A percentile compares a stretch with the other conserved stretches of the same genome.
Evolutionary conservation across 1,284 basidiomycete species (phyloP).

Genomic region (Cutaneotrichosporon sp.): DNA sequence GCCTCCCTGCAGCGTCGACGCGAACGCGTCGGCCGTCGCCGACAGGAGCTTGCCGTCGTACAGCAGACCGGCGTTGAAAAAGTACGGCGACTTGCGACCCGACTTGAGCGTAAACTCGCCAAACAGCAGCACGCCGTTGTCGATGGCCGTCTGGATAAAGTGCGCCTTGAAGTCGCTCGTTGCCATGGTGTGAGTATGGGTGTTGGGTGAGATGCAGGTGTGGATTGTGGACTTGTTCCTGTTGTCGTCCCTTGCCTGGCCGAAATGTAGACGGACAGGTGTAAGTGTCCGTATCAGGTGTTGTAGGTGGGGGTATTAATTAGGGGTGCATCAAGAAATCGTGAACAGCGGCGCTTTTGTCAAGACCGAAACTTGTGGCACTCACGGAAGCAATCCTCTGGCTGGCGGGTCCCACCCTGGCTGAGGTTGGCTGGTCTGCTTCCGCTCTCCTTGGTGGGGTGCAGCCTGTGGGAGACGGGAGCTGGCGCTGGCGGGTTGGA

Average conservation of each 20-base stretch:
- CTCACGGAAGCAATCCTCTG: too few species aligned
- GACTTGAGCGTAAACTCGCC: constrained; percentile 89
- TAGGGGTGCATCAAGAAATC: too few species aligned
- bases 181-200: constrained; percentile 7
- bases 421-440: too few species aligned
- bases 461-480: too few species aligned
- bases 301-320: too few species aligned
- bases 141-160: constrained; percentile 49
- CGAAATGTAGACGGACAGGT: too few species aligned
- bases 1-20: constrained; percentile 52
- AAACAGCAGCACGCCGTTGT: constrained; percentile 63
- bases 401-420: too few species aligned
- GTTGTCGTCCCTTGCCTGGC: background rate
- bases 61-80: constrained; percentile 89
- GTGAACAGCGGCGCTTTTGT: too few species aligned
- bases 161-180: constrained; percentile 31
- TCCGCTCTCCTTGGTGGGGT: too few species aligned
- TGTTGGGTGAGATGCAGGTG: background rate
- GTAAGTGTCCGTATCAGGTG: too few species aligned
- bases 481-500: too few species aligned
- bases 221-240: background rate
- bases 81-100: constrained; percentile 88
- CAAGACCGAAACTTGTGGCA: too few species aligned
- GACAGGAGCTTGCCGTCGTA: constrained; percentile 77
- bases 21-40: constrained; percentile 79